These are phyloP conservation scores for Daedaleopsis nitida DNA, from an alignment of 768 basidiomycete species.

Conservation along the genomic window DNA sequence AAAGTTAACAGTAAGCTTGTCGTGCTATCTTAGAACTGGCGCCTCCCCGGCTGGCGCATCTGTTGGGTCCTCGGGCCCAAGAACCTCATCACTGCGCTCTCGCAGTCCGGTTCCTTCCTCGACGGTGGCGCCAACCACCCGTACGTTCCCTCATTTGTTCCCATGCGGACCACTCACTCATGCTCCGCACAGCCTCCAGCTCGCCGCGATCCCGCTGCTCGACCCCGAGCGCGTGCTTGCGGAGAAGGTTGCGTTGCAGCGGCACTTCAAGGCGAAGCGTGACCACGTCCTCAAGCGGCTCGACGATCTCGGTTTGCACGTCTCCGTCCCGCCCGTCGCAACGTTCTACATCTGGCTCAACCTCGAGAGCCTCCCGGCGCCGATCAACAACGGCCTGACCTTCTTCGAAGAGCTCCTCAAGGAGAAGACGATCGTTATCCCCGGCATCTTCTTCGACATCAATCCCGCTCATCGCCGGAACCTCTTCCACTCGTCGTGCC, in stretches of 20 bases:
- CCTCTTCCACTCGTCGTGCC: slow-evolving; percentile 87
- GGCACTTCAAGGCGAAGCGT: slow-evolving; percentile 88
- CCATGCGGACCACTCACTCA: background rate
- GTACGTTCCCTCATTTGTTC: slow-evolving; percentile 43
- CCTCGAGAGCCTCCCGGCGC: slow-evolving; percentile 74
- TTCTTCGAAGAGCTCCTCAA: slow-evolving; percentile 96
- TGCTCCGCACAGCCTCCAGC: slow-evolving; percentile 60
- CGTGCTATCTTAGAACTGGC: slow-evolving; percentile 71
- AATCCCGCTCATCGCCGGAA: slow-evolving; percentile 83
- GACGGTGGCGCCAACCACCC: slow-evolving; percentile 96
- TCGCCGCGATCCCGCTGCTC: slow-evolving; percentile 84
- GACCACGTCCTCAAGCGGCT: slow-evolving; percentile 88
- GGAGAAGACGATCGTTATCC: slow-evolving; percentile 88
- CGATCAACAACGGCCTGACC: slow-evolving; percentile 88
- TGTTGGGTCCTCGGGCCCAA: slow-evolving; percentile 95
- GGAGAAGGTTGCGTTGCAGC: slow-evolving; percentile 87
- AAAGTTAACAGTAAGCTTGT: slow-evolving; percentile 15
- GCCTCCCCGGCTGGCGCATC: slow-evolving; percentile 92
- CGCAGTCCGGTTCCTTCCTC: slow-evolving; percentile 92
- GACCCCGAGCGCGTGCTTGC: slow-evolving; percentile 64
- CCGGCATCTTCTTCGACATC: slow-evolving; percentile 89
- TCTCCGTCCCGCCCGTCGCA: slow-evolving; percentile 71
- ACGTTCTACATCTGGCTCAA: slow-evolving; percentile 98
- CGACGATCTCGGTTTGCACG: slow-evolving; percentile 73
- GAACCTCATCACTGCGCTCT: slow-evolving; percentile 83